Percentiles rank a stretch among this genome's conserved stretches.
phyloP scores from a whole-genome alignment of 2,329 filamentous ascomycete genomes.

The Fusarium udum region DNA sequence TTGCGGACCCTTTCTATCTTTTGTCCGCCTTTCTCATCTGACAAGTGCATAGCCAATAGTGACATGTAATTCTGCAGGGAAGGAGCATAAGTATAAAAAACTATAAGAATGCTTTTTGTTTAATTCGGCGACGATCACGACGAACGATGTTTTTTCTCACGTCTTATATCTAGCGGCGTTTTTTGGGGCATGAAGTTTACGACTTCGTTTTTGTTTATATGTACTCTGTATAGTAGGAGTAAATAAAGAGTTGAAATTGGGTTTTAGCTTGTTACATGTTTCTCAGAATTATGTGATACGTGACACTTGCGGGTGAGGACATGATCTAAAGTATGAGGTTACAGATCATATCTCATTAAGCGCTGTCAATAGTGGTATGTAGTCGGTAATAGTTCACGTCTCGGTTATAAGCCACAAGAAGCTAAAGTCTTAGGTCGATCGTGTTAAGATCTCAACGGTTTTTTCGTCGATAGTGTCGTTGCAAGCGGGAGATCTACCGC shows the following conservation, averaged over 20 bases:
- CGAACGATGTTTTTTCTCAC: not conserved
- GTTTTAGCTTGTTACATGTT: not conserved
- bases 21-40: slow-evolving; percentile 26
- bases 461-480: not conserved
- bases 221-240: slow-evolving; percentile 19
- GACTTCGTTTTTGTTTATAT: slow-evolving; percentile 5
- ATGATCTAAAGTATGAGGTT: not conserved
- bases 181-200: slow-evolving; percentile 30
- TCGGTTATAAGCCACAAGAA: not conserved
- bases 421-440: slow-evolving; percentile 9
- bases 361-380: not conserved
- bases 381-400: not conserved
- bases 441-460: slow-evolving; percentile 19
- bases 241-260: slow-evolving; percentile 29
- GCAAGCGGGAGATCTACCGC: slow-evolving; percentile 15
- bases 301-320: slow-evolving; percentile 9
- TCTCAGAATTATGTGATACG: slow-evolving; percentile 21
- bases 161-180: slow-evolving; percentile 18
- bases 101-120: not conserved
- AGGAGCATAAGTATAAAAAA: slow-evolving; percentile 9
- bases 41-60: slow-evolving; percentile 38
- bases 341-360: not conserved
- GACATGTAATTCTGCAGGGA: slow-evolving; percentile 39
- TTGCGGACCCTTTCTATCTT: not conserved
- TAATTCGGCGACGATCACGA: slow-evolving; percentile 12